Conservation (phyloP, 2,329 filamentous ascomycete species). For the Diaporthe destruens region DNA sequence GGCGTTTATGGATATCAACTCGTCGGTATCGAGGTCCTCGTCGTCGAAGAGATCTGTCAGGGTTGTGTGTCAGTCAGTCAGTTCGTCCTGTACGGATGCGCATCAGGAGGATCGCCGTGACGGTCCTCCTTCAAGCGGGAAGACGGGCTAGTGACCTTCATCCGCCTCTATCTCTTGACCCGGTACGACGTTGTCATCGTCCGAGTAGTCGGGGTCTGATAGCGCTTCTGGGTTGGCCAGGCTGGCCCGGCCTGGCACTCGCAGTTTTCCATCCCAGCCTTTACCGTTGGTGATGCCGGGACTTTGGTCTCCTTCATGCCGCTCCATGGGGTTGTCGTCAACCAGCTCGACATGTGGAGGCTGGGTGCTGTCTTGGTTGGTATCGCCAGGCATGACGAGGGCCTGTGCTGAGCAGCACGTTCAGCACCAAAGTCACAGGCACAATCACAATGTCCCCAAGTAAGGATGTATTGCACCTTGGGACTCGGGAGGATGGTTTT, state of each 20-base stretch:
- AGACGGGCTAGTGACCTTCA: conserved; percentile 70
- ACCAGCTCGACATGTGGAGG: conserved; percentile 63
- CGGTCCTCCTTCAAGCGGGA: no score
- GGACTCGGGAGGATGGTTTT: background rate
- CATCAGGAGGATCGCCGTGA: background rate
- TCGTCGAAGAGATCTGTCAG: conserved; percentile 69
- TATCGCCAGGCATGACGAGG: conserved; percentile 55
- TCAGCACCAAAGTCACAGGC: background rate
- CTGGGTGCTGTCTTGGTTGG: conserved; percentile 52
- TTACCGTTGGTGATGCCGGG: conserved; percentile 69
- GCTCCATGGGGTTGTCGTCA: conserved; percentile 56
- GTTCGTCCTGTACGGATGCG: no score
- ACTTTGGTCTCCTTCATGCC: conserved; percentile 58
- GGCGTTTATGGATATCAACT: conserved; percentile 92
- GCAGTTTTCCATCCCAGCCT: conserved; percentile 88
- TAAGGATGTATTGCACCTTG: background rate
- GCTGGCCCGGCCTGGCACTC: conserved; percentile 76
- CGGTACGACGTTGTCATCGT: conserved; percentile 73
- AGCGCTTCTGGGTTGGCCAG: conserved; percentile 85
- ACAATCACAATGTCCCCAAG: background rate
- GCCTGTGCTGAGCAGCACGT: conserved; percentile 4
- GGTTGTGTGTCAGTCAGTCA: conserved; percentile 32
- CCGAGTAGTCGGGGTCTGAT: conserved; percentile 88
- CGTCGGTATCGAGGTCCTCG: conserved; percentile 73
- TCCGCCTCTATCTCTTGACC: conserved; percentile 84